Evolutionary conservation across 2,329 filamentous ascomycete genomes (phyloP), one percentile per base, ranked within the genome.

Genomic region (Sclerotinia minor): DNA sequence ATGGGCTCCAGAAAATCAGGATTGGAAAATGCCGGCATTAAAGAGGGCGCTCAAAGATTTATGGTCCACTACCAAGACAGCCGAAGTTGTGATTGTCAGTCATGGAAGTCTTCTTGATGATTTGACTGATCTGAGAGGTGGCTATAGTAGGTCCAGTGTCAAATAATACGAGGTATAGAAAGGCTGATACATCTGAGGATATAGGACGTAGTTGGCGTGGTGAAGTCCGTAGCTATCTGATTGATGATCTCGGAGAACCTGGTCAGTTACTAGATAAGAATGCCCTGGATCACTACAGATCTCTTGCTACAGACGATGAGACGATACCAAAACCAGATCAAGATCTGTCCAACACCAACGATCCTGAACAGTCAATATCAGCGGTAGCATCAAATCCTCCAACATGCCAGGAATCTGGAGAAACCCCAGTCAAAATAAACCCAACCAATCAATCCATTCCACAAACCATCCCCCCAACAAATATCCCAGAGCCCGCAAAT

Each of bases 21-120:
- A n/a, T 6, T 47, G 26, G 57, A 47, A 32, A 2, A 24, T 47
- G 3, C 11, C 41, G 7, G 26, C 41, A 13, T 9, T 47, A 5
- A 47, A 47, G 45, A 19, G 13, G 11, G 44, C 41, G 4, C 57
- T 47, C 1, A 47, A 17, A 47, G 41, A 17, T n/a, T 60, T 60
- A 32, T 26, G 21, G n/a, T 60, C 44, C 7, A 19, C 5, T 24
- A 59, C 19, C 19, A 21, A 24, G 11, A 35, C 5, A 1, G 11
- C 32, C 44, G 57, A 60, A 47, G 19, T 60, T 32, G 41, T 60
- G 3, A n/a, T 60, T 32, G 26, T 60, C 41, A 47, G 44, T 60
- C 44, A 60, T 60, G 41, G 44, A 60, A 35, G 57, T 9, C 8
- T 32, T 3, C 41, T 35, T 6, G 15, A 17, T 2, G 19, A 21